Conservation (phyloP, 768 basidiomycete genomes). For the Calocera viscosa region DNA sequence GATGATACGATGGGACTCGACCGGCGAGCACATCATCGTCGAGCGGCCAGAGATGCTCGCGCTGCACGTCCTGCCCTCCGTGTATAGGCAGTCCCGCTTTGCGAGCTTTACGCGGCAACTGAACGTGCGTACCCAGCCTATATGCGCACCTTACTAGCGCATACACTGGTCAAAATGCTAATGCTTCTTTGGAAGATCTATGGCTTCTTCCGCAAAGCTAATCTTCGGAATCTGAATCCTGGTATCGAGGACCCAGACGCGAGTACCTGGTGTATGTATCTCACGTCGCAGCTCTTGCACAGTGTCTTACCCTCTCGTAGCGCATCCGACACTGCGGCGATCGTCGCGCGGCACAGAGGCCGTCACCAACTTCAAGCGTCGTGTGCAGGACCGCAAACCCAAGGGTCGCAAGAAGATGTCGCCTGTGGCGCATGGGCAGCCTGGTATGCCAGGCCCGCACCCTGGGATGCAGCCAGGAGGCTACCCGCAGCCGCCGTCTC, state of each 20-base stretch:
- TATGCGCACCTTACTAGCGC: slow-evolving; percentile 16
- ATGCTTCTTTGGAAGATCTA: slow-evolving; percentile 53
- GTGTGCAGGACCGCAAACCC: slow-evolving; percentile 83
- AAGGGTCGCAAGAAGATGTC: slow-evolving; percentile 52
- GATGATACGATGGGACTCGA: slow-evolving; percentile 93
- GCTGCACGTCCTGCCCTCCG: slow-evolving; percentile 81
- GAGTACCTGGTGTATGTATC: slow-evolving; percentile 83
- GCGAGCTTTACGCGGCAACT: slow-evolving; percentile 96
- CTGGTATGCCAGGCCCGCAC: slow-evolving; percentile 34
- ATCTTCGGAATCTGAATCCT: slow-evolving; percentile 87
- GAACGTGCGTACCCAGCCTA: slow-evolving; percentile 49
- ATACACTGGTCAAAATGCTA: slow-evolving; percentile 8
- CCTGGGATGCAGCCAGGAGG: slow-evolving; percentile 36
- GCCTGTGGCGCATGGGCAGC: neutral
- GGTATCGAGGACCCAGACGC: slow-evolving; percentile 93
- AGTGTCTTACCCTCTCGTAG: slow-evolving; percentile 31
- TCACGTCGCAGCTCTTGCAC: slow-evolving; percentile 14
- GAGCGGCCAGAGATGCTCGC: slow-evolving; percentile 88
- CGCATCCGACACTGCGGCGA: slow-evolving; percentile 82
- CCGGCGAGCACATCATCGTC: slow-evolving; percentile 90
- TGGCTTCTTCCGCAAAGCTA: slow-evolving; percentile 97
- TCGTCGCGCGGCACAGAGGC: slow-evolving; percentile 72
- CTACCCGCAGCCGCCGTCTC: neutral
- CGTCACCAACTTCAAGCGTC: slow-evolving; percentile 88
- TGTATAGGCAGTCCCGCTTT: slow-evolving; percentile 93